Base-by-base conservation (phyloP, 2,329 filamentous ascomycete genomes). In the Exophiala calicioides region DNA sequence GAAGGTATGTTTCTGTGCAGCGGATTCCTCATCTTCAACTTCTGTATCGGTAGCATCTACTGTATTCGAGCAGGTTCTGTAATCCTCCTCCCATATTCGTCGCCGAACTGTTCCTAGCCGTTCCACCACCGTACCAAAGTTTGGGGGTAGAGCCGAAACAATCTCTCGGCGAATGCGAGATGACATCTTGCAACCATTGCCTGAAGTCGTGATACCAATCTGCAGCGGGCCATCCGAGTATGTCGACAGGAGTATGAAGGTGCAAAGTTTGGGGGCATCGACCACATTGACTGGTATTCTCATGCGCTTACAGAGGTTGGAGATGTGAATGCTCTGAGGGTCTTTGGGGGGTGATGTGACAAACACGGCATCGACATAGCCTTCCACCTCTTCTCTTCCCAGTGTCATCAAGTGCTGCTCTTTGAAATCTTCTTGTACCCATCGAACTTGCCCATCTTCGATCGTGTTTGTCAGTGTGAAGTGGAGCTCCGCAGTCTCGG, bases 131-230 rank as follows among this genome's bases (percentile, higher is more conserved):
- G 69, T 66, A 4, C 93, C 93, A 4, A 97, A 77, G 13, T 86
- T 78, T 1, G 75, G 65, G 0, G 93, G 93, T 3, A 98, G 75
- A 0, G 83, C 81, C 0, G 90, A 79, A 2, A 88, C 86, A 51
- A 98, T 86, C 61, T 97, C 93, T 46, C 93, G 80, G 12, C 90
- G 82, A 60, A 98, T 88, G 19, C 93, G 80, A 7, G 89, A 88
- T 4, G 93, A 88, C 21, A 98, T 79, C 68, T 95, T 96, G 73
- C 93, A 97, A 1, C 93, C 93, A 59, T 87, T 85, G 15, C 93
- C 91, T 48, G 94, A 96, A 1, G 93, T 97, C 3, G 93, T 97
- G 47, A 98, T 86, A 52, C 93, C 93, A 51, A 98, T 85, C 65
- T 97, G 93, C 30, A 98, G 76, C 7, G 93, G 91, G 0, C 93